Base-by-base conservation (phyloP, 2,329 filamentous ascomycete species). In the Apiospora hydei region DNA sequence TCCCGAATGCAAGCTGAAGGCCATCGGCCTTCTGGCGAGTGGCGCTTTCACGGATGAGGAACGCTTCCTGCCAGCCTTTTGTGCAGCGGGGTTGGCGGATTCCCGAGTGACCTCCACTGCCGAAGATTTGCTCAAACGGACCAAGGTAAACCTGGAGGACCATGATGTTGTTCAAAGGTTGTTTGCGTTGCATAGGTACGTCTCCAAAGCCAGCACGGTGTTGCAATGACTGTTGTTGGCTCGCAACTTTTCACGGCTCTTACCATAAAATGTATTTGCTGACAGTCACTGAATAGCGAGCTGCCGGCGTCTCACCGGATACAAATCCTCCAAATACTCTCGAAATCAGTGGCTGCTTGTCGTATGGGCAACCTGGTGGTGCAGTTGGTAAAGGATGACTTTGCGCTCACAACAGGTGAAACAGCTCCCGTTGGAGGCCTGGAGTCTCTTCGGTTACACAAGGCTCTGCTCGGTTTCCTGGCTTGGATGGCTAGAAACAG, bases 41-140 rank as follows among this genome's bases (percentile, higher is more conserved):
- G 95, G 94, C 5, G 91, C 95, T 8, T 98, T 99, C 81, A 91
- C 85, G 0, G 94, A 98, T 73, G 83, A 90, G 0, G 94, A 98
- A 78, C 91, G 95, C 44, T 94, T 98, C 77, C 81, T 98, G 16
- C 93, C 96, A 0, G 93, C 94, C 0, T 83, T 98, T 0, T 95
- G 93, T 79, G 95, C 95, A 6, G 92, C 94, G 38, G 92, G 94
- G 0, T 95, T 95, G 81, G 85, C 91, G 1, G 96, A 98, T 75
- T 94, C 92, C 47, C 89, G 92, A 11, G 91, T 98, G 49, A 91
- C 93, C 14, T 90, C 93, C n/a, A 85, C 94, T n/a, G 96, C 94
- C 0, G 94, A 98, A 71, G 95, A 98, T 77, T 89, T 97, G 68
- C 83, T 98, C 75, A 99, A 98, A 82, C 88, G 95, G 75, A 93